Evolutionary conservation across 1,284 basidiomycete genomes (phyloP).

Genomic region (Takashimella koratensis): DNA sequence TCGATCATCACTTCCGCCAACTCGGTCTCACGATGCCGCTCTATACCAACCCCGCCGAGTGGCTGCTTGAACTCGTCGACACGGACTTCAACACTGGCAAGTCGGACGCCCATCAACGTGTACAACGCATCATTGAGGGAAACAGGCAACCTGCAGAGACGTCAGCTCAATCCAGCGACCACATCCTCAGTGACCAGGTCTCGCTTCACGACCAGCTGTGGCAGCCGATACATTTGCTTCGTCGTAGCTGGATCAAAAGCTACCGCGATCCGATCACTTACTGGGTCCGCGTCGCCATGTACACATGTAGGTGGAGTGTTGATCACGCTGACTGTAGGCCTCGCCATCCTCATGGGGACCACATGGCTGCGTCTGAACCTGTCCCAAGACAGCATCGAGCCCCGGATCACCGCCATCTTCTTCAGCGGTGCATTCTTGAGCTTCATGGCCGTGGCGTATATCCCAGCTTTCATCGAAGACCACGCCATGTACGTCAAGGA

Average conservation of each 20-base stretch:
- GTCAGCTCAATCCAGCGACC: background rate
- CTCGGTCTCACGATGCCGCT: conserved; percentile 20
- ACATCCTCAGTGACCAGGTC: background rate
- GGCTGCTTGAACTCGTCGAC: conserved; percentile 31
- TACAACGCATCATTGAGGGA: conserved; percentile 1
- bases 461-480: conserved; percentile 49
- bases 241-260: conserved; percentile 18
- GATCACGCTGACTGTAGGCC: conserved; percentile 34
- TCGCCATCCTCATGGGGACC: conserved; percentile 58
- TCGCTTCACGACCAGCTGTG: background rate
- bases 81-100: conserved; percentile 23
- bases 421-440: conserved; percentile 61
- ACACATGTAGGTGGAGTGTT: conserved; percentile 30
- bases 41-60: conserved; percentile 32
- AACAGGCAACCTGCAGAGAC: background rate
- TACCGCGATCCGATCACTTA: conserved; percentile 56
- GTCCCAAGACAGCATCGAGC: conserved; percentile 43
- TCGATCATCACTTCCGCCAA: conserved; percentile 14
- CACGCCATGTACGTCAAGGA: conserved; percentile 47
- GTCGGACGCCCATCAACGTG: background rate
- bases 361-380: conserved; percentile 58
- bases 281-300: conserved; percentile 62
- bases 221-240: conserved; percentile 3
- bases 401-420: conserved; percentile 49
- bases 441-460: conserved; percentile 53